Evolutionary conservation across 768 basidiomycete species (phyloP), one percentile per base, ranked within the genome.

Genomic region (Psilocybe subaeruginosa): DNA sequence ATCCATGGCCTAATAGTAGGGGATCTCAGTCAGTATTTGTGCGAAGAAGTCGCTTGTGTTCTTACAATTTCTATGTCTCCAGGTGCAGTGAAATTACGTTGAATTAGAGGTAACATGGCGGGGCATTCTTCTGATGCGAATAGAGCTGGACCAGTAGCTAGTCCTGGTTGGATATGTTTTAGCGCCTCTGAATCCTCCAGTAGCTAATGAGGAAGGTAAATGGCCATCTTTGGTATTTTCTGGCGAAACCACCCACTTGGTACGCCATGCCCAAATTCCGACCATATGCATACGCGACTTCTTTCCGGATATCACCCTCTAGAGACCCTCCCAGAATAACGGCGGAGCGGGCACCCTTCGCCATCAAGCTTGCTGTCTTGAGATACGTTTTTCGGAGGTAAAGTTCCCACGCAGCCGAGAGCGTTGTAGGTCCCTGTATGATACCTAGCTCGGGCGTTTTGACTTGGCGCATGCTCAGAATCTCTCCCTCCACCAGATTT

Each of bases 401-500:
- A 14, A 85, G 72, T 43, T 82, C 82, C 91, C 92, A 93, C 62
- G 84, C 83, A 14, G 85, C 84, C 19, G 75, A 66, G 37, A 74
- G 63, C 53, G 66, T 72, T 57, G 61, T 68, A 55, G 75, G 74
- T 17, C 73, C 73, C 45, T 65, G 51, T 53, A 74, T 53, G 69
- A 69, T 65, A 71, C 75, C 72, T 17, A 64, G 66, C 64, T 62
- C 68, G 17, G 81, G 79, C 8, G 79, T 81, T 66, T 78, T 77
- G 16, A 85, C 74, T 54, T 78, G 76, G 61, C 80, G 81, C 83
- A 88, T 86, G 76, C 92, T 90, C 77, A 97, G 76, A 46, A 99
- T 90, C 77, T 98, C 94, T 35, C 97, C 97, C 72, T 99, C 97
- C n/a, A 96, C 96, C 41, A 97, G 81, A 71, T 98, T 99, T 2